Conservation (phyloP, 2,329 filamentous ascomycete genomes). For the Cladosporium sp. region DNA sequence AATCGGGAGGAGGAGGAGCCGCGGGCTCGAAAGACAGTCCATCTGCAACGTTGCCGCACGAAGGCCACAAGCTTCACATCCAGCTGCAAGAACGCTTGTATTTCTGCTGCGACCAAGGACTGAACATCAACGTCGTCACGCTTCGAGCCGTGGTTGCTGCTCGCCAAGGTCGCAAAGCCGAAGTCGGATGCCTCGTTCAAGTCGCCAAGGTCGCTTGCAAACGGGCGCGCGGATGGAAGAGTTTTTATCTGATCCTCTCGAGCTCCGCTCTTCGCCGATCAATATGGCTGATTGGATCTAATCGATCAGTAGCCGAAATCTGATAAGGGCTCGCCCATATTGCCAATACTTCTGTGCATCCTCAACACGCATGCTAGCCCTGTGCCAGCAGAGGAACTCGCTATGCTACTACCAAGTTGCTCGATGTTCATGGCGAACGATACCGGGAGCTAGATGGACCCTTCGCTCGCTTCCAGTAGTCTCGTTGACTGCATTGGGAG, state of each 20-base stretch:
- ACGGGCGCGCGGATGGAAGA: slow-evolving; percentile 7
- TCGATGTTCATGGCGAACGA: neutral
- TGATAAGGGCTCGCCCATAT: slow-evolving; percentile 6
- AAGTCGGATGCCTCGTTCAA: neutral
- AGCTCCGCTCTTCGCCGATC: slow-evolving; percentile 1
- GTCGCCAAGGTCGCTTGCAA: slow-evolving; percentile 8
- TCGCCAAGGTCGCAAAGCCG: neutral
- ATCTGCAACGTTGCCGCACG: neutral
- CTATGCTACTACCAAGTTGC: neutral
- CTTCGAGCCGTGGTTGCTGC: neutral
- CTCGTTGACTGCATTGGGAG: neutral
- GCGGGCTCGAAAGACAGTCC: neutral
- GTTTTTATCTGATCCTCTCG: slow-evolving; percentile 5
- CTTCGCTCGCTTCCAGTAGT: neutral
- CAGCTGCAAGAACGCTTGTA: neutral
- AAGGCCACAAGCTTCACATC: neutral
- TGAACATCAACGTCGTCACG: neutral
- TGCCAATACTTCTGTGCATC: slow-evolving; percentile 12
- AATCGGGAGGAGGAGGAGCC: neutral
- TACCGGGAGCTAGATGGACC: neutral
- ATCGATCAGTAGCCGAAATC: slow-evolving; percentile 7
- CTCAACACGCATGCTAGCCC: slow-evolving; percentile 3
- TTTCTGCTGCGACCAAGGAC: neutral
- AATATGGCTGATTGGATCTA: slow-evolving; percentile 7
- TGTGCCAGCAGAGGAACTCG: neutral